Conservation (phyloP, 768 basidiomycete genomes). For the Phanerochaete carnosa region DNA sequence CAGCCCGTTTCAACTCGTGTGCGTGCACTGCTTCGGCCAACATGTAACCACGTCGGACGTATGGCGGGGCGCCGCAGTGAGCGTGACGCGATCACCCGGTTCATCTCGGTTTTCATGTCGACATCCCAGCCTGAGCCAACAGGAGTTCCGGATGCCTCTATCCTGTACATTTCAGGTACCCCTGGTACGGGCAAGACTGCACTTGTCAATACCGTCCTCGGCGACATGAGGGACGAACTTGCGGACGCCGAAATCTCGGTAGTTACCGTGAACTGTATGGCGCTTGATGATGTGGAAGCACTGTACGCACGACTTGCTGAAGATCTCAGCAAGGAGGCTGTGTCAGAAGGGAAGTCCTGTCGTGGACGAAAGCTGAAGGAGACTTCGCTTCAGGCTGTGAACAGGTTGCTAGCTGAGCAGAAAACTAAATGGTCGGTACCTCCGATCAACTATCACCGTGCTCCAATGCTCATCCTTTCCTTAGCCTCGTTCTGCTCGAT, state of each 20-base stretch:
- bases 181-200: constrained; percentile 94
- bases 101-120: constrained; percentile 52
- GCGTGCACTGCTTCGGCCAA: constrained; percentile 68
- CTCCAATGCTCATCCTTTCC: background rate
- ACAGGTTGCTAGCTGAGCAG: constrained; percentile 39
- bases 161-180: constrained; percentile 87
- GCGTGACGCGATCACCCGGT: constrained; percentile 52
- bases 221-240: constrained; percentile 31
- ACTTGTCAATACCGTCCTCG: constrained; percentile 65
- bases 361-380: constrained; percentile 44
- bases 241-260: constrained; percentile 46
- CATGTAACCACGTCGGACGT: constrained; percentile 51
- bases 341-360: constrained; percentile 14
- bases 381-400: constrained; percentile 33
- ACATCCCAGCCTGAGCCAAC: background rate
- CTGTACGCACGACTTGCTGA: constrained; percentile 70
- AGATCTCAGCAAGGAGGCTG: constrained; percentile 36
- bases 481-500: constrained; percentile 76
- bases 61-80: constrained; percentile 72
- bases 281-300: constrained; percentile 59
- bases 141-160: constrained; percentile 26
- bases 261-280: constrained; percentile 72
- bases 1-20: constrained; percentile 55
- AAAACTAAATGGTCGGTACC: constrained; percentile 50
- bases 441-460: background rate